These are phyloP conservation scores for Stachybotrys chartarum DNA, from an alignment of 2,329 filamentous ascomycete species.

Conservation along the genomic window DNA sequence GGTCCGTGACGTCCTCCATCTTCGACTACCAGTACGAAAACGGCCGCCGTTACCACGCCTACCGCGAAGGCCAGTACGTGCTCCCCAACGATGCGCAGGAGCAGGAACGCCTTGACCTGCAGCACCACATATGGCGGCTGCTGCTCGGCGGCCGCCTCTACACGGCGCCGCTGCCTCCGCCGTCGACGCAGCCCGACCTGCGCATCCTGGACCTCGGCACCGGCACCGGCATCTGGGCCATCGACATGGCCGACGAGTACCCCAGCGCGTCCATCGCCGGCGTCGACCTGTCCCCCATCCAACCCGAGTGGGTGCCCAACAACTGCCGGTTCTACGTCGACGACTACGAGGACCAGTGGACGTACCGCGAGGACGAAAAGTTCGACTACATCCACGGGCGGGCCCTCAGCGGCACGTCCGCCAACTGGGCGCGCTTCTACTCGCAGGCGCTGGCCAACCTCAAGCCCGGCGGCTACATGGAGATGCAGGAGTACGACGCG, in stretches of 20 bases:
- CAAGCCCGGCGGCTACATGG: conserved; percentile 27
- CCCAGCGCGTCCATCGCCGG: conserved; percentile 15
- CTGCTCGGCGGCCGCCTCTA: not conserved
- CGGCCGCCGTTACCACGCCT: conserved; percentile 29
- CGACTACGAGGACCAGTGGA: conserved; percentile 48
- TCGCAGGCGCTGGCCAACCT: conserved; percentile 16
- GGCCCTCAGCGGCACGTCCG: conserved; percentile 23
- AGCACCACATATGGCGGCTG: conserved; percentile 37
- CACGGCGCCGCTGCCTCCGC: not conserved
- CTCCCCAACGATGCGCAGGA: conserved; percentile 26
- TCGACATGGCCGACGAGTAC: conserved; percentile 27
- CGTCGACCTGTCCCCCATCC: conserved; percentile 11
- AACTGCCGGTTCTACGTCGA: conserved; percentile 62
- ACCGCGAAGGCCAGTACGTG: conserved; percentile 23
- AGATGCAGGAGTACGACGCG: conserved; percentile 31
- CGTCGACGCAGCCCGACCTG: not conserved
- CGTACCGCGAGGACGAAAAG: conserved; percentile 12
- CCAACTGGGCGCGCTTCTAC: conserved; percentile 24
- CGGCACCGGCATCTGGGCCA: conserved; percentile 26
- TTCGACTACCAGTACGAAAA: conserved; percentile 28
- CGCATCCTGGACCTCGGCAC: conserved; percentile 15
- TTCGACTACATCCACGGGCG: conserved; percentile 9
- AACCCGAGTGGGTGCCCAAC: conserved; percentile 34
- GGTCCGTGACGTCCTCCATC: conserved; percentile 24
- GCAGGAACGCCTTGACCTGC: conserved; percentile 45